Conservation (phyloP, 495 filamentous ascomycete genomes). For the Amniculicola lignicola region DNA sequence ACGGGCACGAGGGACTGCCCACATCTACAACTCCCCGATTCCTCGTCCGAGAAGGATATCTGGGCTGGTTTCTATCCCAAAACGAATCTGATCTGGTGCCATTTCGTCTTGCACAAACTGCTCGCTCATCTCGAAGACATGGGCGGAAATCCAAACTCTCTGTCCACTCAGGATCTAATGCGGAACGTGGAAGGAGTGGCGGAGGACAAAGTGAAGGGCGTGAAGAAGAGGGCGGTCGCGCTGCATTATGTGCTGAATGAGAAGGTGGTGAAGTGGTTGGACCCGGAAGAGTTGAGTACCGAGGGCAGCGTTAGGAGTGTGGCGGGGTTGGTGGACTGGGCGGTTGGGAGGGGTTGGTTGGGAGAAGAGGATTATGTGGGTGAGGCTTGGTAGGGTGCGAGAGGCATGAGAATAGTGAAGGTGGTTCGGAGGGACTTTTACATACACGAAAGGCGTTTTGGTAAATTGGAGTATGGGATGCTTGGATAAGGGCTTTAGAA, state of each 20-base stretch:
- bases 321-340: slow-evolving; percentile 36
- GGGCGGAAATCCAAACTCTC: neutral
- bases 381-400: slow-evolving; percentile 1
- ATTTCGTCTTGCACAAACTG: slow-evolving; percentile 40
- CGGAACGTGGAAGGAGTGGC: slow-evolving; percentile 1
- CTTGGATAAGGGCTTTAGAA: no score
- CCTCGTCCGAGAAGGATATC: slow-evolving; percentile 11
- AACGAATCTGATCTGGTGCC: slow-evolving; percentile 45
- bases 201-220: slow-evolving; percentile 5
- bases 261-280: slow-evolving; percentile 28
- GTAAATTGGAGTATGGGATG: no score
- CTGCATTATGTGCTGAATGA: slow-evolving; percentile 33
- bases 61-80: slow-evolving; percentile 40
- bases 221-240: slow-evolving; percentile 32
- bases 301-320: slow-evolving; percentile 28
- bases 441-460: no score
- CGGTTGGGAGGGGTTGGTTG: slow-evolving; percentile 39
- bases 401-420: neutral
- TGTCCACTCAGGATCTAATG: neutral
- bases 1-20: neutral
- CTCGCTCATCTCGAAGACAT: slow-evolving; percentile 21
- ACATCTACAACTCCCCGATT: neutral
- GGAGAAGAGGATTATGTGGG: slow-evolving; percentile 34
- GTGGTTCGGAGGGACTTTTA: neutral
- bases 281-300: slow-evolving; percentile 28